These are phyloP conservation scores for Lasiosphaeriaceae sp. DNA, from an alignment of 495 filamentous ascomycete genomes.

Conservation along the genomic window DNA sequence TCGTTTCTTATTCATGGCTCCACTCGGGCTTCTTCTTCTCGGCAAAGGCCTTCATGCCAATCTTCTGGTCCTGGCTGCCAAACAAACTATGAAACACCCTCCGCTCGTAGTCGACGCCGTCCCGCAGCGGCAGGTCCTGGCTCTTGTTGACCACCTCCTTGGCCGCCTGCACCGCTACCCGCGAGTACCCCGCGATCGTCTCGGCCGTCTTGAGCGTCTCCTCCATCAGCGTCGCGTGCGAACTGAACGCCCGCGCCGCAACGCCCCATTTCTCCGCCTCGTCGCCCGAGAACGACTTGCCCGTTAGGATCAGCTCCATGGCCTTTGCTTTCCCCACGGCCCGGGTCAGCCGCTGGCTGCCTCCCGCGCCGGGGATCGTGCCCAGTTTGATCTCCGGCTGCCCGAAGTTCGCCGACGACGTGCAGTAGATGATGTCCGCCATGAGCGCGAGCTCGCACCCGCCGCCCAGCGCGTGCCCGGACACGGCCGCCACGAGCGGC, in stretches of 20 bases:
- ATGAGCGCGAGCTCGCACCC: slow-evolving; percentile 98
- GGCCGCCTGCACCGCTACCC: slow-evolving; percentile 77
- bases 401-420: slow-evolving; percentile 75
- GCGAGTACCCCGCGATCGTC: slow-evolving; percentile 78
- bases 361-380: slow-evolving; percentile 87
- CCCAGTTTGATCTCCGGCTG: slow-evolving; percentile 97
- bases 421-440: slow-evolving; percentile 92
- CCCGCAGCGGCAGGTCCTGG: slow-evolving; percentile 77
- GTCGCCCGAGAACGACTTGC: slow-evolving; percentile 71
- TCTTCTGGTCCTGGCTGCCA: slow-evolving; percentile 93
- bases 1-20: slow-evolving; percentile 64
- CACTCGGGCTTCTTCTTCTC: slow-evolving; percentile 94
- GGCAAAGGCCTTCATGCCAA: slow-evolving; percentile 93
- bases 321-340: slow-evolving; percentile 86
- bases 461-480: slow-evolving; percentile 89
- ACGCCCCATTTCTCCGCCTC: slow-evolving; percentile 90
- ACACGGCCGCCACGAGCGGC: slow-evolving; percentile 89
- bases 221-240: slow-evolving; percentile 75
- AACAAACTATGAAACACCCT: slow-evolving; percentile 89
- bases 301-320: slow-evolving; percentile 93
- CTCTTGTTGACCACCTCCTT: slow-evolving; percentile 99
- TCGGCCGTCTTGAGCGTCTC: slow-evolving; percentile 76
- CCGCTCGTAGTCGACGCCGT: slow-evolving; percentile 92
- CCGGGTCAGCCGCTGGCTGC: slow-evolving; percentile 80
- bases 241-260: slow-evolving; percentile 77